Evolutionary conservation across 371 early-diverging fungal species (phyloP).

Genomic region (Rhizopus sp.): DNA sequence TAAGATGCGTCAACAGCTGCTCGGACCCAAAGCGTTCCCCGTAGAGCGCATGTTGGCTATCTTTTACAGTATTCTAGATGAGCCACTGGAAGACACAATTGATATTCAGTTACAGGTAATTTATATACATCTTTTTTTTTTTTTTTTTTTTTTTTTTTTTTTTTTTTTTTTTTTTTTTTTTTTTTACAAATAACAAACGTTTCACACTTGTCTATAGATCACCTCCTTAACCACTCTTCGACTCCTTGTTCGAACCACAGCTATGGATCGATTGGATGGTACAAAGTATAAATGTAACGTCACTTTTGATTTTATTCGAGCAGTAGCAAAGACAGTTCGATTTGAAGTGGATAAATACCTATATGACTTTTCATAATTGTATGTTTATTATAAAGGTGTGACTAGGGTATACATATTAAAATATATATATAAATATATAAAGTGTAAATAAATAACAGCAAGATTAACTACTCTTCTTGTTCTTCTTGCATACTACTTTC

Average conservation of each 20-base stretch:
- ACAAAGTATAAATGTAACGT: constrained; percentile 87
- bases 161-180: background rate
- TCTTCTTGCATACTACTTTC: constrained; percentile 24
- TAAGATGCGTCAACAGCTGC: constrained; percentile 81
- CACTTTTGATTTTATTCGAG: constrained; percentile 71
- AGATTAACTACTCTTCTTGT: constrained; percentile 18
- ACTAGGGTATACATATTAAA: background rate
- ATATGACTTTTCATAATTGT: constrained; percentile 61
- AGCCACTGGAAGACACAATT: constrained; percentile 68
- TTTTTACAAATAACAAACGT: background rate
- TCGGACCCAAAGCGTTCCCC: constrained; percentile 89
- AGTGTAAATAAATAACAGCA: constrained; percentile 2
- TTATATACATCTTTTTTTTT: background rate
- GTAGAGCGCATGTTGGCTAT: constrained; percentile 94
- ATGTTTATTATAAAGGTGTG: background rate
- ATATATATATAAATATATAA: background rate
- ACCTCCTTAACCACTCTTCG: constrained; percentile 76
- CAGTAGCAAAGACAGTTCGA: constrained; percentile 66
- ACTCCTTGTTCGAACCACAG: constrained; percentile 68
- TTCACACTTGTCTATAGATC: constrained; percentile 47
- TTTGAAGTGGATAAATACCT: constrained; percentile 87
- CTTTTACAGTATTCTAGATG: constrained; percentile 85
- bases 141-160: background rate
- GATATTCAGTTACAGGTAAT: constrained; percentile 79
- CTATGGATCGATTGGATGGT: constrained; percentile 74